Conservation (phyloP, 371 early-diverging fungal genomes). For the Mortierella sp. region DNA sequence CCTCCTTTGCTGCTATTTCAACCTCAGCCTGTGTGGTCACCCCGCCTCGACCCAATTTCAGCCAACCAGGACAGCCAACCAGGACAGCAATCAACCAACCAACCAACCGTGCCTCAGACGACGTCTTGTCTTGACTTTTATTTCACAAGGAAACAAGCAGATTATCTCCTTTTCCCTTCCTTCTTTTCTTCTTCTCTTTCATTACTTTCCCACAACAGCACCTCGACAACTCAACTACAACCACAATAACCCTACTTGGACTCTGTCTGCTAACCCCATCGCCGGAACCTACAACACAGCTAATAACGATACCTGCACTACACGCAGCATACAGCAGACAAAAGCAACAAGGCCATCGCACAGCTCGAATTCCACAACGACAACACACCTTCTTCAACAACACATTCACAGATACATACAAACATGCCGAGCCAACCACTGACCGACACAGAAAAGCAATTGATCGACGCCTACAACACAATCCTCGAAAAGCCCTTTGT, state of each 20-base stretch:
- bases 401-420: neutral
- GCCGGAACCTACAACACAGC: neutral
- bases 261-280: no score
- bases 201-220: neutral
- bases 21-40: conserved; percentile 1
- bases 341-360: neutral
- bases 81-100: neutral
- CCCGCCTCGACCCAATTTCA: conserved; percentile 10
- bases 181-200: neutral
- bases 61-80: neutral
- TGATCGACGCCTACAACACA: conserved; percentile 52
- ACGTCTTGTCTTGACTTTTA: conserved; percentile 8
- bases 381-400: neutral
- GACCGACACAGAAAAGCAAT: conserved; percentile 48
- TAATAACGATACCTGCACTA: no score
- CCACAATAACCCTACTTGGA: neutral
- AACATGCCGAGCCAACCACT: conserved; percentile 37
- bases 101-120: neutral
- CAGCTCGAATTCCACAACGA: neutral
- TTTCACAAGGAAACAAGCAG: neutral
- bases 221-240: neutral
- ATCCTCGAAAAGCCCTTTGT: conserved; percentile 52
- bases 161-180: neutral
- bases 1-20: conserved; percentile 8
- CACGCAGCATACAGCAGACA: neutral